Percentiles rank a stretch among this genome's conserved stretches.
Conservation (phyloP, 176 grass and related monocot genomes). For the bread wheat (Triticum aestivum) region DNA sequence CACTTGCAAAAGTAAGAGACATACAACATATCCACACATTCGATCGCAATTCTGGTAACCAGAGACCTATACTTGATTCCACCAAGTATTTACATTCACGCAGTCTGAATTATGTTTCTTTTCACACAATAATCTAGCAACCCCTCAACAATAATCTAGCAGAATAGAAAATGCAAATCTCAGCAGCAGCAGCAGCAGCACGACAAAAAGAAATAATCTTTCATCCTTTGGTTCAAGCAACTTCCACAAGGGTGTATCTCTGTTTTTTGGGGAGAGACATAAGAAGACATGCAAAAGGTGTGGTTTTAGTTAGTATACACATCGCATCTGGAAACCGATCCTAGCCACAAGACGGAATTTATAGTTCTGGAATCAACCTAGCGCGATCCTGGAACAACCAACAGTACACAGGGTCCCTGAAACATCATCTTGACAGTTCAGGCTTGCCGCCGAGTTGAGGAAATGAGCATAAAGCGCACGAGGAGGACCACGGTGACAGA, state of each 20-base stretch:
- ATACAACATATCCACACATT: too few relatives aligned
- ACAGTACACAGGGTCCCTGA: too few relatives aligned
- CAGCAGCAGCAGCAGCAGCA: neutral
- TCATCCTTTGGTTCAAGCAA: too few relatives aligned
- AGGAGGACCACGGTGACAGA: too few relatives aligned
- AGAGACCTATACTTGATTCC: neutral
- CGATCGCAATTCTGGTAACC: too few relatives aligned
- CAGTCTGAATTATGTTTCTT: too few relatives aligned
- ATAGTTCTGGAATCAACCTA: neutral
- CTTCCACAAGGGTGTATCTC: too few relatives aligned
- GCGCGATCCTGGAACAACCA: neutral
- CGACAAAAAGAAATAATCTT: neutral
- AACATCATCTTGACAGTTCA: too few relatives aligned
- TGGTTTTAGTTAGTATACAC: neutral
- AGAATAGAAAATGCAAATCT: neutral
- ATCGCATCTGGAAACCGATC: neutral
- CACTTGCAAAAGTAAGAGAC: neutral
- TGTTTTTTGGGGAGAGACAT: too few relatives aligned
- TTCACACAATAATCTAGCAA: too few relatives aligned
- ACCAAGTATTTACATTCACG: neutral
- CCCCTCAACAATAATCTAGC: neutral
- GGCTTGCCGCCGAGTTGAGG: too few relatives aligned
- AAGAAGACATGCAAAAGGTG: neutral
- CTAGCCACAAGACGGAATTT: neutral
- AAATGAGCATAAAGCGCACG: too few relatives aligned